A percentile compares a stretch with the other conserved stretches of the same genome.
phyloP scores from a whole-genome alignment of 163 green algal species.

The Chlamydomonas reinhardtii region DNA sequence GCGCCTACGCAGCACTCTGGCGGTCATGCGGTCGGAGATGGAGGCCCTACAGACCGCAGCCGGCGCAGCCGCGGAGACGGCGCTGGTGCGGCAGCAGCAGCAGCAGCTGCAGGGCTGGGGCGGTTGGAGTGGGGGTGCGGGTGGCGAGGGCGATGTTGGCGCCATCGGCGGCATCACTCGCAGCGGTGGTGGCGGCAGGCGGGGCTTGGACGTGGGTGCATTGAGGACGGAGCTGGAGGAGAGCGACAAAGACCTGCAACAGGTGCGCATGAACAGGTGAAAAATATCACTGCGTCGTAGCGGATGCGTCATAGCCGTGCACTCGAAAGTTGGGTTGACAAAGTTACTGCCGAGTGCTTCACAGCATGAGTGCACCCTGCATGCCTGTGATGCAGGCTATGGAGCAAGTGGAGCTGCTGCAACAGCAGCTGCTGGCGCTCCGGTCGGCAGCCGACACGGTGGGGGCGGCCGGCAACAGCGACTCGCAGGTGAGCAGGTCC shows the following conservation, averaged over 20 bases:
- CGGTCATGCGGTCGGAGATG: conserved; percentile 65
- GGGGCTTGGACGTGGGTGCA: neutral
- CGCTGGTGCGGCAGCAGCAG: conserved; percentile 15
- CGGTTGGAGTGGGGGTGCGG: neutral
- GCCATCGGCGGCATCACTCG: neutral
- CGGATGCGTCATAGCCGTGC: too few relatives aligned
- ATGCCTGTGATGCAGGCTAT: conserved; percentile 11
- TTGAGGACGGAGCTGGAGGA: conserved; percentile 60
- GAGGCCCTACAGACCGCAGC: conserved; percentile 57
- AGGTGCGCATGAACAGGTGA: too few relatives aligned
- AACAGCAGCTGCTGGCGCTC: conserved; percentile 39
- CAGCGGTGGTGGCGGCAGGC: neutral
- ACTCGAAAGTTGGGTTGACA: too few relatives aligned
- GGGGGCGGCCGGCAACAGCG: too few relatives aligned
- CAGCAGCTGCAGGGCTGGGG: neutral
- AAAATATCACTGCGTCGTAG: too few relatives aligned
- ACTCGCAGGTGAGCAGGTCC: too few relatives aligned
- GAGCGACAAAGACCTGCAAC: conserved; percentile 61
- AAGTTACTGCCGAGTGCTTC: too few relatives aligned
- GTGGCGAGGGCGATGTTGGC: neutral
- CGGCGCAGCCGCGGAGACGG: conserved; percentile 19
- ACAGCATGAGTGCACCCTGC: too few relatives aligned
- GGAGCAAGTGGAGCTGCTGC: conserved; percentile 63
- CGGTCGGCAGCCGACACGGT: neutral
- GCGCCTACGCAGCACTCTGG: conserved; percentile 61